Percentiles rank a stretch among this genome's conserved stretches.
phyloP scores from a whole-genome alignment of 23 red algal species.

The Gracilariopsis chorda region DNA sequence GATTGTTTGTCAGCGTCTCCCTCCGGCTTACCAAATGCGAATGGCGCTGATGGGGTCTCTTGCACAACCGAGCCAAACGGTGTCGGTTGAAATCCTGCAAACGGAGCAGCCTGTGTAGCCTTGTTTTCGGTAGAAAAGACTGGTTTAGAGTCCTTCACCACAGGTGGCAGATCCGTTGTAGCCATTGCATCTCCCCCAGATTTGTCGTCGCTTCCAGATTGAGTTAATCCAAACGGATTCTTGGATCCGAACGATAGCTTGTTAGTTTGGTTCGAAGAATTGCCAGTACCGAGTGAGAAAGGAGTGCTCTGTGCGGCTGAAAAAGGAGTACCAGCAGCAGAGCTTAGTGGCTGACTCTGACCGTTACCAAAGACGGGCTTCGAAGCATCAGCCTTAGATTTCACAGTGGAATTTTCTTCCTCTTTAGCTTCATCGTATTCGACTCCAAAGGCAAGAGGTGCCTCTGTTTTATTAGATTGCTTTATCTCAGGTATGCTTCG shows the following conservation, averaged over 20 bases:
- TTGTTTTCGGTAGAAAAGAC: background rate
- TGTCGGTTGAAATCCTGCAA: background rate
- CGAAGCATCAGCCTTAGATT: too few species aligned
- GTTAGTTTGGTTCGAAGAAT: background rate
- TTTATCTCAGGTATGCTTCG: too few species aligned
- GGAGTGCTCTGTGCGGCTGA: too few species aligned
- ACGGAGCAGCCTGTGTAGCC: background rate
- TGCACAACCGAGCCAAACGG: background rate
- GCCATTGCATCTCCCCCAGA: conserved; percentile 2
- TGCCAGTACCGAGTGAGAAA: background rate
- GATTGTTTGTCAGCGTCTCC: background rate
- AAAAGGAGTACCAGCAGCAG: too few species aligned
- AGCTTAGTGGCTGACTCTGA: too few species aligned
- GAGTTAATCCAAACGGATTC: background rate
- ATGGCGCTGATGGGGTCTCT: background rate
- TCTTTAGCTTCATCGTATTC: too few species aligned
- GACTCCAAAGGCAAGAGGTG: too few species aligned
- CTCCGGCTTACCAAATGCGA: background rate
- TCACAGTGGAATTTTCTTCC: too few species aligned
- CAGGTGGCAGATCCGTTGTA: background rate
- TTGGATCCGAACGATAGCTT: background rate
- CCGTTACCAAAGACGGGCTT: too few species aligned
- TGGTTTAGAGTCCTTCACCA: background rate
- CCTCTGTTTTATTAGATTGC: too few species aligned
- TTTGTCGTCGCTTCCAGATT: background rate